Evolutionary conservation across 495 filamentous ascomycete species (phyloP), one percentile per base, ranked within the genome.

Genomic region (Acidomyces sp.): DNA sequence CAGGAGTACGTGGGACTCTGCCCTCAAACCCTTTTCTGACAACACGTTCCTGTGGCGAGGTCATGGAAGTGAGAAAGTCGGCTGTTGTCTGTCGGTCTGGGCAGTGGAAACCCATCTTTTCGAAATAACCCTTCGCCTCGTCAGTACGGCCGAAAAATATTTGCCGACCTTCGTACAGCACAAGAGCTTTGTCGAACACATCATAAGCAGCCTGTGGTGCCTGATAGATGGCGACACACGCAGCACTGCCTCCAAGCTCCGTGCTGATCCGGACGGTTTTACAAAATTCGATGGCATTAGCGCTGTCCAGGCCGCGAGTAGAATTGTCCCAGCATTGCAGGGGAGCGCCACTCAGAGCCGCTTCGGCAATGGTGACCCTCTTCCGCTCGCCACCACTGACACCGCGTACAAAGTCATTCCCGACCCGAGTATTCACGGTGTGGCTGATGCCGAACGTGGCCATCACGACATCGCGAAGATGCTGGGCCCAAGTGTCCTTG

Each of bases 41-140:
- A 21, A 67, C 63, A 9, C 82, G 72, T 36, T 83, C 75, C 19
- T 69, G 61, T 3, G 74, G 66, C 31, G 78, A 78, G 9, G 79
- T 83, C 51, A 85, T 68, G 3, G 77, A 78, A 0, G 80, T 85
- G 5, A 85, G 59, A 52, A 84, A 85, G 52, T 85, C 81, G 13
- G 77, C 71, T 0, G 72, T 78, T 0, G 65, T 84, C 65, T 71
- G 67, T 55, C 71, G 57, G 45, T 68, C 58, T 46, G 71, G 73
- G 63, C 75, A 58, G 50, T 64, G 33, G 67, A 72, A 80, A 0
- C 76, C 75, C 60, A 78, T 69, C 32, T 74, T 61, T 7, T 62
- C 23, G 55, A 70, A 61, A 43, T 63, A 64, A 25, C 37, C 39
- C 37, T 48, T 53, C 9, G 61, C 61, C 9, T 51, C 37, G 1